Conservation (phyloP, 2,329 filamentous ascomycete genomes). For the Colletotrichum horii region DNA sequence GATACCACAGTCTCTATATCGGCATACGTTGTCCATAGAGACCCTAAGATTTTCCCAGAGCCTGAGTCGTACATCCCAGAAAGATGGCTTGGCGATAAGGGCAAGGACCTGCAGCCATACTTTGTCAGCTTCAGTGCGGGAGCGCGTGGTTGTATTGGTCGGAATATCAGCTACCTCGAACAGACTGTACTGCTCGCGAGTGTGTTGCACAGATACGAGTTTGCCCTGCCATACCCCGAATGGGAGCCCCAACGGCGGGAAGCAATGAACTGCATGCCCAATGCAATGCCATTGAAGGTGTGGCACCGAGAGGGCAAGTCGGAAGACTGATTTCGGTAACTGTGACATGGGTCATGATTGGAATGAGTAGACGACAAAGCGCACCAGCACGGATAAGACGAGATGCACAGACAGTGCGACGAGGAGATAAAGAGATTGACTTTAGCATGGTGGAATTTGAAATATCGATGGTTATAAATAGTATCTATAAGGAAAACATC, state of each 20-base stretch:
- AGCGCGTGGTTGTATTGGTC: slow-evolving; percentile 25
- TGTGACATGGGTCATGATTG: not conserved
- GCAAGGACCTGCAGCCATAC: slow-evolving; percentile 38
- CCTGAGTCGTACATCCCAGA: slow-evolving; percentile 29
- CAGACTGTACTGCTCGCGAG: slow-evolving; percentile 48
- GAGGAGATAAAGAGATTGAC: not conserved
- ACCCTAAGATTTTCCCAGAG: slow-evolving; percentile 28
- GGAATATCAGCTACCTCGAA: slow-evolving; percentile 46
- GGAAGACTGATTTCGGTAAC: not conserved
- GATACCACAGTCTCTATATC: slow-evolving; percentile 45
- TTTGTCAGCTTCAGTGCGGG: slow-evolving; percentile 40
- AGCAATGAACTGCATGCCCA: not conserved
- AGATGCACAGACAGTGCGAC: not conserved
- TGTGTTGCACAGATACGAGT: slow-evolving; percentile 46
- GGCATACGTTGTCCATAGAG: slow-evolving; percentile 25
- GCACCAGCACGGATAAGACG: not conserved
- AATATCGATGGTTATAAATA: not conserved
- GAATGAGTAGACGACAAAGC: not conserved
- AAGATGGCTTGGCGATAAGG: slow-evolving; percentile 40
- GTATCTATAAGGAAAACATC: not conserved
- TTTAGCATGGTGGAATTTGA: not conserved
- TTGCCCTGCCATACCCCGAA: slow-evolving; percentile 24
- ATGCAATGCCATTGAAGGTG: not conserved
- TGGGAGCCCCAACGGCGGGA: not conserved
- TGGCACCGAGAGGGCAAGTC: not conserved